Evolutionary conservation across 2,329 filamentous ascomycete genomes (phyloP), one percentile per base, ranked within the genome.

Genomic region (Aspergillus versicolor): DNA sequence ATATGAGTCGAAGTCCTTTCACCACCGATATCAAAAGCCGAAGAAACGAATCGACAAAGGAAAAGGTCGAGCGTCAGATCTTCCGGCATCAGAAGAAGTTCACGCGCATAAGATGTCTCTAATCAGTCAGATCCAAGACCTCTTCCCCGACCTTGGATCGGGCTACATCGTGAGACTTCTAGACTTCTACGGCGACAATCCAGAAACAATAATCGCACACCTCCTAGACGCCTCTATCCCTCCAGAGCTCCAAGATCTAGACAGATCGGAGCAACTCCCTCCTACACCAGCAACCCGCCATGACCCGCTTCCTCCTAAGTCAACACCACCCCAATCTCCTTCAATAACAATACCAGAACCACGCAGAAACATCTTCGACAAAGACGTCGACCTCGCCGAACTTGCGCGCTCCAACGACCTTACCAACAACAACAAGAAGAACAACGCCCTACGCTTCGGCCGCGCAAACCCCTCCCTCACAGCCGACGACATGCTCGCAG

Each of bases 41-140:
- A 74, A 66, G 54, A 70, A 63, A 27, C 71, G 66, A 32, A 51
- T 57, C 11, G 66, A 71, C 45, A 80, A 80, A 56, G 77, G 76
- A 13, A 79, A 80, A 65, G 67, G 61, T 12, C 72, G 67, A 21
- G 74, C 68, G 11, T 38, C 56, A 22, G 65, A 66, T 12, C 62
- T 57, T 17, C 54, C 65, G 5, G 67, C 68, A 3, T 67, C 76
- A 49, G 75, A 73, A 8, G 78, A 81, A 43, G 78, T 92, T 34
- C 90, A 94, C 67, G 77, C 93, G 21, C 91, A 96, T 73, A 87
- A 82, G 42, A 88, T 95, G 84, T 92, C 89, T 65, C 84, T 93
- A 48, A 86, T 97, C 51, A 89, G 89, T 0, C 91, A 95, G 71
- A 82, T 99, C n/a, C 92, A 96, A 69, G 93, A 99, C 69, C 80